Percentiles rank a stretch among this genome's conserved stretches.
These are phyloP conservation scores for Ramalina peruviana DNA, from an alignment of 495 filamentous ascomycete genomes.

Conservation along the genomic window DNA sequence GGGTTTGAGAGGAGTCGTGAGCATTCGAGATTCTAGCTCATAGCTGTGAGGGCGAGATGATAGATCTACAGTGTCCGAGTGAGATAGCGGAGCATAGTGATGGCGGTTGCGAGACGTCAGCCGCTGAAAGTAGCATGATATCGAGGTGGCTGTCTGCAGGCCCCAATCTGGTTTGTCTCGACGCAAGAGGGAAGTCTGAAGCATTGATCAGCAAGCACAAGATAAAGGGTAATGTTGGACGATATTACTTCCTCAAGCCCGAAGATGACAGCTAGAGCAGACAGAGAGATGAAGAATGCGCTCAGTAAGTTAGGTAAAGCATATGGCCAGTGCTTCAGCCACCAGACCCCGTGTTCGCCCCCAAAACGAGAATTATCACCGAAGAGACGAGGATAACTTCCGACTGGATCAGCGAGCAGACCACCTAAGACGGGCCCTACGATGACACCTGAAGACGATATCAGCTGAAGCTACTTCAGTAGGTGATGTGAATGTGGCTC, in stretches of 20 bases:
- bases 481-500: neutral
- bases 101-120: neutral
- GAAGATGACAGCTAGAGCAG: conserved; percentile 35
- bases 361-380: conserved; percentile 40
- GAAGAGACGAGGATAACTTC: conserved; percentile 50
- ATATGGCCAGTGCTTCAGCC: conserved; percentile 49
- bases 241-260: conserved; percentile 44
- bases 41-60: conserved; percentile 3
- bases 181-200: conserved; percentile 36
- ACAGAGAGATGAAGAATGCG: conserved; percentile 37
- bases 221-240: neutral
- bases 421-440: conserved; percentile 52
- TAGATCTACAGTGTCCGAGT: too few relatives aligned
- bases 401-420: conserved; percentile 55
- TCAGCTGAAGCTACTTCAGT: neutral
- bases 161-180: conserved; percentile 36
- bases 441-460: conserved; percentile 42
- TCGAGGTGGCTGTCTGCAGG: conserved; percentile 17
- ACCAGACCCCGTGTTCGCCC: conserved; percentile 38
- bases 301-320: conserved; percentile 48
- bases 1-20: neutral
- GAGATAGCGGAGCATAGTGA: neutral
- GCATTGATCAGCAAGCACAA: conserved; percentile 7
- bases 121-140: neutral
- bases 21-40: conserved; percentile 6